Percentiles rank a stretch among this genome's conserved stretches.
Conservation (phyloP, 129 eudicot species). For the Erigeron canadensis region DNA sequence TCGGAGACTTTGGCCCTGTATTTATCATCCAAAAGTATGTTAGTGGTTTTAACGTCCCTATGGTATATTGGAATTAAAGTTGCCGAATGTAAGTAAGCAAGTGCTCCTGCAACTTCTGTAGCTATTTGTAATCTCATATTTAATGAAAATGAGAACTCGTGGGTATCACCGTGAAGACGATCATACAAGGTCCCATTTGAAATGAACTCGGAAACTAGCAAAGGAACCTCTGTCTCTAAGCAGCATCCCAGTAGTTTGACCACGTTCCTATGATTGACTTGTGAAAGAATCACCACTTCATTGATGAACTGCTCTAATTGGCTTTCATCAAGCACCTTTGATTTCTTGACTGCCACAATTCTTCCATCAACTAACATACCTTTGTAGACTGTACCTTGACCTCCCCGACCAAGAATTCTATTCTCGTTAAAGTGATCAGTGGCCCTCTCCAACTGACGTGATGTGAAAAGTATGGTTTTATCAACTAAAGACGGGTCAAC, state of each 20-base stretch:
- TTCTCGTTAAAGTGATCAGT: slow-evolving; percentile 31
- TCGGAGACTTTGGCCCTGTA: background rate
- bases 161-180: slow-evolving; percentile 3
- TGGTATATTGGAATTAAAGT: slow-evolving; percentile 34
- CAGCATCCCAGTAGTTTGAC: slow-evolving; percentile 40
- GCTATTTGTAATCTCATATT: slow-evolving; percentile 29
- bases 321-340: slow-evolving; percentile 24
- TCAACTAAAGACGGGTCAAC: slow-evolving; percentile 19
- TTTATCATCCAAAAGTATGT: no score
- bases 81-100: slow-evolving; percentile 32
- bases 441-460: slow-evolving; percentile 30
- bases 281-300: slow-evolving; percentile 30
- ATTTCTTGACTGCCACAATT: slow-evolving; percentile 31
- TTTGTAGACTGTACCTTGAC: slow-evolving; percentile 39
- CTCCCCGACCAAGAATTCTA: slow-evolving; percentile 34
- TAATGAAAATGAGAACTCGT: slow-evolving; percentile 21
- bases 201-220: slow-evolving; percentile 38
- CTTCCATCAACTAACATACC: slow-evolving; percentile 35
- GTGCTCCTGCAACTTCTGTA: slow-evolving; percentile 26
- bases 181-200: slow-evolving; percentile 39
- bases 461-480: slow-evolving; percentile 30
- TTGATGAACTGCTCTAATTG: slow-evolving; percentile 27
- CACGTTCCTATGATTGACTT: slow-evolving; percentile 32
- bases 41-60: background rate
- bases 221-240: slow-evolving; percentile 33